These are phyloP conservation scores for Cyclotella cryptica DNA, from an alignment of 108 stramenopile genomes.

Conservation along the genomic window DNA sequence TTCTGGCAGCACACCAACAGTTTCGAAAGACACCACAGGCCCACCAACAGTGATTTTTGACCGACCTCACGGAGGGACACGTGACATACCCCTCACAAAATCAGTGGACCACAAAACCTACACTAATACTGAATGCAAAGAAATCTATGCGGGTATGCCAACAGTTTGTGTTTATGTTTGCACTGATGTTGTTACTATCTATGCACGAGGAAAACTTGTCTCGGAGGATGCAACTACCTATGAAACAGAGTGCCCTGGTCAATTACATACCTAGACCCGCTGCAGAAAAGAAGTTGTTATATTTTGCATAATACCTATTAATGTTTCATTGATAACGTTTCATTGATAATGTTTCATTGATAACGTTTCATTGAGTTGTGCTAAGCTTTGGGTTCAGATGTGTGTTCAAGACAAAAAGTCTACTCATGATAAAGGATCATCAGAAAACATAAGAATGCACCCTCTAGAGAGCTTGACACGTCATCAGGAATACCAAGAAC, in stretches of 20 bases:
- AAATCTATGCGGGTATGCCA: slow-evolving; percentile 5
- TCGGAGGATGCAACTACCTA: slow-evolving; percentile 5
- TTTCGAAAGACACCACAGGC: background rate
- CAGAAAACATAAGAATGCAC: too few relatives aligned
- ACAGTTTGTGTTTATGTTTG: slow-evolving; percentile 16
- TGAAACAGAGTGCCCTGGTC: slow-evolving; percentile 3
- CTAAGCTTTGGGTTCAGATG: too few relatives aligned
- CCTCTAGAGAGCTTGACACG: too few relatives aligned
- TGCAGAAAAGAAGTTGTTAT: too few relatives aligned
- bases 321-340: too few relatives aligned
- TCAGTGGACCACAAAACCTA: background rate
- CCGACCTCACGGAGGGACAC: background rate
- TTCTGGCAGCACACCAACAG: slow-evolving; percentile 7
- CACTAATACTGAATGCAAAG: background rate
- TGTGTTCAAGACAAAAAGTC: too few relatives aligned
- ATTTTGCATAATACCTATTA: too few relatives aligned
- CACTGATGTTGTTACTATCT: slow-evolving; percentile 1
- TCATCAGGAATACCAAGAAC: too few relatives aligned
- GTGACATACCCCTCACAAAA: background rate
- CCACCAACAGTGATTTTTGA: background rate
- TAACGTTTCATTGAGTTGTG: too few relatives aligned
- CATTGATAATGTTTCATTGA: too few relatives aligned
- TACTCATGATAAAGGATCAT: too few relatives aligned
- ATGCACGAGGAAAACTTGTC: background rate
- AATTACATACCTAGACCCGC: too few relatives aligned